phyloP scores from a whole-genome alignment of 2,329 filamentous ascomycete genomes.

The Fusarium liriodendri region DNA sequence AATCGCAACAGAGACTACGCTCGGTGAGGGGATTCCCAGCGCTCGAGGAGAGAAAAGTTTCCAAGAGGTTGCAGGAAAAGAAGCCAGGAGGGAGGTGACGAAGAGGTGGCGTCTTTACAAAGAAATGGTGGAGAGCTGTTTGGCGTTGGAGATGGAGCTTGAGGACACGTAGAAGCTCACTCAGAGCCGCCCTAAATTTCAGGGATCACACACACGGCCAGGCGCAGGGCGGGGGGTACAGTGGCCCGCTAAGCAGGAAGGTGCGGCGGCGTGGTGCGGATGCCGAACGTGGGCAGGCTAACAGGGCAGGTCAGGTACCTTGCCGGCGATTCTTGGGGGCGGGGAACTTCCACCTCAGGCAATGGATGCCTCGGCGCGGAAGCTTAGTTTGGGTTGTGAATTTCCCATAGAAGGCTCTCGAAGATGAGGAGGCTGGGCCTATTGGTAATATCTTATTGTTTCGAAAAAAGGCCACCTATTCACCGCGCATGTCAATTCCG shows the following conservation, averaged over 20 bases:
- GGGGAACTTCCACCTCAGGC: slow-evolving; percentile 15
- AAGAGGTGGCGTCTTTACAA: slow-evolving; percentile 42
- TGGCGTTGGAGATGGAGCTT: slow-evolving; percentile 36
- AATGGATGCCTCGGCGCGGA: slow-evolving; percentile 19
- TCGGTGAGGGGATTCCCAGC: slow-evolving; percentile 36
- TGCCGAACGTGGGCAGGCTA: slow-evolving; percentile 26
- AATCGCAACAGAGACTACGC: slow-evolving; percentile 9
- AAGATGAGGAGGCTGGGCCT: not conserved
- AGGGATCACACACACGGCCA: slow-evolving; percentile 36
- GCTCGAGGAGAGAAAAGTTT: slow-evolving; percentile 43
- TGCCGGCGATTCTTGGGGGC: slow-evolving; percentile 11
- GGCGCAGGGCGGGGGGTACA: slow-evolving; percentile 29
- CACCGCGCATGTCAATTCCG: not conserved
- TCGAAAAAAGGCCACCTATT: not conserved
- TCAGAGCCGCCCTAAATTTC: slow-evolving; percentile 40
- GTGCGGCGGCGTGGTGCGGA: slow-evolving; percentile 23
- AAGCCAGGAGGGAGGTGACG: slow-evolving; percentile 26
- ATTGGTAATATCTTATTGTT: not conserved
- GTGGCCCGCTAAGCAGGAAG: slow-evolving; percentile 34
- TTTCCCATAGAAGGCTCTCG: slow-evolving; percentile 40
- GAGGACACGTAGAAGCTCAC: slow-evolving; percentile 51
- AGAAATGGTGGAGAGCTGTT: slow-evolving; percentile 41
- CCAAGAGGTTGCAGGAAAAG: slow-evolving; percentile 44
- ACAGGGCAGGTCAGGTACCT: slow-evolving; percentile 23
- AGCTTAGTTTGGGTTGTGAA: not conserved